Evolutionary conservation across 345 rosid genomes (phyloP), one percentile per base, ranked within the genome.

Genomic region (Brassica rapa): DNA sequence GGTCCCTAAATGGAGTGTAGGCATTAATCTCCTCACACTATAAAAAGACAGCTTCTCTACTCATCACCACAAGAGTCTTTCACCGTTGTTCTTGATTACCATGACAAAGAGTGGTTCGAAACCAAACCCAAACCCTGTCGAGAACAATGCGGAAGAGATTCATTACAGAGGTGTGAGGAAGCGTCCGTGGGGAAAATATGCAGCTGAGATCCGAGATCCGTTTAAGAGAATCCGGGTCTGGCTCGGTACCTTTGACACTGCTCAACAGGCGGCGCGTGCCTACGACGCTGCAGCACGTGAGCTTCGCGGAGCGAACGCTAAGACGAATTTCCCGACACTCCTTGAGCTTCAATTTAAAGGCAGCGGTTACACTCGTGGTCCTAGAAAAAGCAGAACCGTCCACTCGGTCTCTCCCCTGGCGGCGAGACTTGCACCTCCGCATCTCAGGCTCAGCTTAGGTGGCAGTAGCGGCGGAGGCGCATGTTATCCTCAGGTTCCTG

Each of bases 171-270:
- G 98, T 62, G 98, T 94, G 1, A 75, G 98, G 57, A 94, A 89
- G 83, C 87, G 98, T 27, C 98, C 96, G 0, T 94, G 98, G 97
- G 96, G 98, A 11, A 86, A 93, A 2, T 94, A 87, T 75, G 96
- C 98, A 0, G 96, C 98, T 7, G 98, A 94, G 93, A 94, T 94
- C 81, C 89, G 98, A 5, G 96, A 94, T 81, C 97, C 97, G 0
- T 87, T 83, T 3, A 94, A 86, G 82, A 94, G 88, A 72, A 84
- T 90, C n/a, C 87, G 98, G 1, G 96, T 90, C 67, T 94, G 98
- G 98, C 96, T 94, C 27, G 97, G 98, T 4, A 91, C 98, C 16
- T 94, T 88, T n/a, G 94, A 90, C 64, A 91, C 98, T 0, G 93
- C 98, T 0, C 90, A 87, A 59, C 90, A 93, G 27, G 98, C 98